These are phyloP conservation scores for Tremellales sp. DNA, from an alignment of 1,284 basidiomycete species.

Conservation along the genomic window DNA sequence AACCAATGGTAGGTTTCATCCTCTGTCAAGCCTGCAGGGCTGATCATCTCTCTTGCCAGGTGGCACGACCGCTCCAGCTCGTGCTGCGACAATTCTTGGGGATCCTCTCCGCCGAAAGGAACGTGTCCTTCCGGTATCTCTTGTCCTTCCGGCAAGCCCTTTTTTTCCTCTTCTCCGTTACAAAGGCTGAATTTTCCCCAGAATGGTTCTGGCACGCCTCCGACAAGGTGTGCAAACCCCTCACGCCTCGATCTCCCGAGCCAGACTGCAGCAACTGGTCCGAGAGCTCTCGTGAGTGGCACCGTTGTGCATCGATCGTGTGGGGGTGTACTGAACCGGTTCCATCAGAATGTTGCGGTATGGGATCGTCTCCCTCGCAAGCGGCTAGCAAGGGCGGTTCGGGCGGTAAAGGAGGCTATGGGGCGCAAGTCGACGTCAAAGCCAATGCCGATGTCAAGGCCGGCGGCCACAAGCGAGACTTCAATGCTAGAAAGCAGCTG, in stretches of 20 bases:
- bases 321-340: background rate
- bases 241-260: slow-evolving; percentile 27
- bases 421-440: slow-evolving; percentile 1
- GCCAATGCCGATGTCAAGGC: slow-evolving; percentile 6
- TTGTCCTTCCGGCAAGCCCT: slow-evolving; percentile 34
- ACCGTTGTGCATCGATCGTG: background rate
- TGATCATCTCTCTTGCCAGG: slow-evolving; percentile 8
- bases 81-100: slow-evolving; percentile 32
- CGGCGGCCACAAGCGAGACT: slow-evolving; percentile 22
- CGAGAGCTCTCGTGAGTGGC: slow-evolving; percentile 24
- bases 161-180: background rate
- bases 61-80: slow-evolving; percentile 27
- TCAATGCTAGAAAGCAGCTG: slow-evolving; percentile 19
- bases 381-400: slow-evolving; percentile 4
- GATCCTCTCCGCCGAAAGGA: slow-evolving; percentile 21
- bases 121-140: slow-evolving; percentile 29
- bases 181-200: slow-evolving; percentile 1
- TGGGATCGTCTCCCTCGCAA: slow-evolving; percentile 13
- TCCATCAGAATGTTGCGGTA: slow-evolving; percentile 28
- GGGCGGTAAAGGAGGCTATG: slow-evolving; percentile 1
- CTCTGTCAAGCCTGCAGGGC: background rate
- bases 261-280: slow-evolving; percentile 42
- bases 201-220: slow-evolving; percentile 48
- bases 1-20: slow-evolving; percentile 24
- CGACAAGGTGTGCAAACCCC: slow-evolving; percentile 35